Evolutionary conservation across 163 green algal genomes (phyloP).

Genomic region (Chlorella variabilis): DNA sequence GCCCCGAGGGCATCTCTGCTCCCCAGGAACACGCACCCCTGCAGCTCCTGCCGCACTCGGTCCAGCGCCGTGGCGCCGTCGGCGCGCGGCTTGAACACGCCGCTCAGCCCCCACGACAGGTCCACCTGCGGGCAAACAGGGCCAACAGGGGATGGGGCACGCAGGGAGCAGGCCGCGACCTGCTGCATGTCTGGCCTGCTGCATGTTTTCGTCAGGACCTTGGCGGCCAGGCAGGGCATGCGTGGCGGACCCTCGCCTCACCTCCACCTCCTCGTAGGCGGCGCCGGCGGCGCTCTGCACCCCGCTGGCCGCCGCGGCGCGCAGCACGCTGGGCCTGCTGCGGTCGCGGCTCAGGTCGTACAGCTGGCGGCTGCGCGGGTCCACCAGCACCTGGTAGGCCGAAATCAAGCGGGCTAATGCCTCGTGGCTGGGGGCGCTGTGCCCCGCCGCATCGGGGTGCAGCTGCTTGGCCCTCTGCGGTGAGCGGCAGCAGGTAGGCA

Average conservation of each 20-base stretch:
- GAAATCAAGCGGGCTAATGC: slow-evolving; percentile 29
- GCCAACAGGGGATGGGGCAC: too few relatives aligned
- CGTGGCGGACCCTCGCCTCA: too few relatives aligned
- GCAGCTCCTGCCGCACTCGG: slow-evolving; percentile 20
- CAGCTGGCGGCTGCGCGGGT: slow-evolving; percentile 41
- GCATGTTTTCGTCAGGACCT: too few relatives aligned
- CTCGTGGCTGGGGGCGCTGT: slow-evolving; percentile 11
- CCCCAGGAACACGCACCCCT: slow-evolving; percentile 2
- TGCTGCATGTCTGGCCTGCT: too few relatives aligned
- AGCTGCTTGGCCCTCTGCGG: not conserved
- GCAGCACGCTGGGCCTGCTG: slow-evolving; percentile 12
- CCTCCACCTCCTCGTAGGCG: slow-evolving; percentile 5
- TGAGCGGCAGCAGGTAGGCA: too few relatives aligned
- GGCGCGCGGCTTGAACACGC: not conserved
- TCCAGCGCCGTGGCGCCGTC: not conserved
- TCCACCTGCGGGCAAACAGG: too few relatives aligned
- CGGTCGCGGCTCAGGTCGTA: slow-evolving; percentile 52
- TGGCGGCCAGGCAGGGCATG: too few relatives aligned
- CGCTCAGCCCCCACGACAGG: slow-evolving; percentile 22
- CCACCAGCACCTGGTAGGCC: slow-evolving; percentile 44
- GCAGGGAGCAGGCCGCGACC: too few relatives aligned
- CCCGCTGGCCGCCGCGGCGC: slow-evolving; percentile 31
- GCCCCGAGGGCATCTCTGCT: too few relatives aligned
- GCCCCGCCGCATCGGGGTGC: not conserved
- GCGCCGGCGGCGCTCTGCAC: slow-evolving; percentile 9